Conservation (phyloP, 371 early-diverging fungal species). For the Nematocida ironsii region DNA sequence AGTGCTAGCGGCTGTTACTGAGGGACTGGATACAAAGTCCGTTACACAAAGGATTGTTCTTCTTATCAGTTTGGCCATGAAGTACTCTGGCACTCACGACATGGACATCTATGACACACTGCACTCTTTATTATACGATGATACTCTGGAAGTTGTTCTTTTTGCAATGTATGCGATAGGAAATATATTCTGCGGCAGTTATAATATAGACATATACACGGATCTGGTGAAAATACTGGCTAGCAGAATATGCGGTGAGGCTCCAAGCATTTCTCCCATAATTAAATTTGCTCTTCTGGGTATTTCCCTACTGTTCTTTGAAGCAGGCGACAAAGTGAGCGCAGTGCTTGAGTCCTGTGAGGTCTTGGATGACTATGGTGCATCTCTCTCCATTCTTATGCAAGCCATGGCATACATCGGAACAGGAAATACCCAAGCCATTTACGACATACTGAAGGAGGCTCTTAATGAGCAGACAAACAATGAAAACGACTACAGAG, state of each 20-base stretch:
- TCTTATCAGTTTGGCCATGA: conserved; percentile 51
- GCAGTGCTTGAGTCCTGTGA: conserved; percentile 40
- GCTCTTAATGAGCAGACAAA: conserved; percentile 56
- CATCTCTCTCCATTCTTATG: conserved; percentile 54
- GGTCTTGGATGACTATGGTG: conserved; percentile 28
- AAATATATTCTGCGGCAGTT: conserved; percentile 58
- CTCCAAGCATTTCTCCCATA: conserved; percentile 47
- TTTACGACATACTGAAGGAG: conserved; percentile 64
- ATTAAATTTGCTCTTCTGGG: conserved; percentile 63
- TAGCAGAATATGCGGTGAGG: conserved; percentile 44
- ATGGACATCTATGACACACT: conserved; percentile 37
- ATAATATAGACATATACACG: conserved; percentile 56
- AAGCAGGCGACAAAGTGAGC: conserved; percentile 46
- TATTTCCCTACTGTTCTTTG: conserved; percentile 63
- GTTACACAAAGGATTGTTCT: conserved; percentile 52
- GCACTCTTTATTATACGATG: conserved; percentile 15
- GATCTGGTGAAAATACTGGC: conserved; percentile 57
- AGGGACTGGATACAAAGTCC: conserved; percentile 44
- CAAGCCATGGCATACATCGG: conserved; percentile 59
- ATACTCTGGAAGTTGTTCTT: conserved; percentile 32
- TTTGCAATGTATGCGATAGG: conserved; percentile 64
- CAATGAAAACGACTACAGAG: conserved; percentile 14
- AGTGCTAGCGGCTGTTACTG: conserved; percentile 56
- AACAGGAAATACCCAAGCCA: conserved; percentile 59
- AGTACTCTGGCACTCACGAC: conserved; percentile 46